A percentile compares a stretch with the other conserved stretches of the same genome.
Conservation (phyloP, 2,329 filamentous ascomycete genomes). For the Fusarium zealandicum region DNA sequence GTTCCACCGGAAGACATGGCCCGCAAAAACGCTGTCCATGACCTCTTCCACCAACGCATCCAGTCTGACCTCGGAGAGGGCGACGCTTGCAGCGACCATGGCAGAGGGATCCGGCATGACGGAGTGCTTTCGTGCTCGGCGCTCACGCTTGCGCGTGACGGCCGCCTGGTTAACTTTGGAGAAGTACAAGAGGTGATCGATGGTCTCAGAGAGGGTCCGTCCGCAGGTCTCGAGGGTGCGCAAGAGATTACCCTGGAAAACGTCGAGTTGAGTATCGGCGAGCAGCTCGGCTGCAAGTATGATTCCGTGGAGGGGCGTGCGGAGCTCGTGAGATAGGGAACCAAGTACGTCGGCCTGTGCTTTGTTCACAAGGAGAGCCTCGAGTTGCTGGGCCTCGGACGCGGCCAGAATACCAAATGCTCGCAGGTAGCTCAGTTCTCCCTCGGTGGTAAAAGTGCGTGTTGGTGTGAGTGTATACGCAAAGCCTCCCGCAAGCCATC, state of each 20-base stretch:
- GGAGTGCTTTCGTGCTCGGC: conserved; percentile 15
- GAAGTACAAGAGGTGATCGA: conserved; percentile 61
- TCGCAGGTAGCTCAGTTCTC: conserved; percentile 59
- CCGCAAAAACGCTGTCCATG: conserved; percentile 36
- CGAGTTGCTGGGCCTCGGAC: conserved; percentile 60
- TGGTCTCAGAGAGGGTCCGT: conserved; percentile 59
- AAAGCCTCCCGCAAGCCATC: conserved; percentile 59
- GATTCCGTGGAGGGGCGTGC: conserved; percentile 67
- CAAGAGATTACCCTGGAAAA: conserved; percentile 56
- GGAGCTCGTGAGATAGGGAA: conserved; percentile 67
- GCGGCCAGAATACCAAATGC: conserved; percentile 63
- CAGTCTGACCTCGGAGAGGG: conserved; percentile 15
- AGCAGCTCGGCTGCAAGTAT: conserved; percentile 62
- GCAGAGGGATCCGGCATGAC: conserved; percentile 8
- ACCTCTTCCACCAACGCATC: conserved; percentile 34
- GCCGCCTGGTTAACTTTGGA: conserved; percentile 59
- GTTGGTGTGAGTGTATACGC: conserved; percentile 55
- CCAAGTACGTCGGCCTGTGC: conserved; percentile 66
- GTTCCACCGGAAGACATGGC: conserved; percentile 25
- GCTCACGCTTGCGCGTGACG: conserved; percentile 19
- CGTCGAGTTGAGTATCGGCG: conserved; percentile 56
- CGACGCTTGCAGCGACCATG: not conserved
- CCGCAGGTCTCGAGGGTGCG: conserved; percentile 59
- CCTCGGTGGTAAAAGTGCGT: conserved; percentile 53
- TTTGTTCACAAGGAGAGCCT: conserved; percentile 48